A percentile compares a stretch with the other conserved stretches of the same genome.
Evolutionary conservation across 2,329 filamentous ascomycete genomes (phyloP).

Genomic region (Hymenoscyphus fructigenus): DNA sequence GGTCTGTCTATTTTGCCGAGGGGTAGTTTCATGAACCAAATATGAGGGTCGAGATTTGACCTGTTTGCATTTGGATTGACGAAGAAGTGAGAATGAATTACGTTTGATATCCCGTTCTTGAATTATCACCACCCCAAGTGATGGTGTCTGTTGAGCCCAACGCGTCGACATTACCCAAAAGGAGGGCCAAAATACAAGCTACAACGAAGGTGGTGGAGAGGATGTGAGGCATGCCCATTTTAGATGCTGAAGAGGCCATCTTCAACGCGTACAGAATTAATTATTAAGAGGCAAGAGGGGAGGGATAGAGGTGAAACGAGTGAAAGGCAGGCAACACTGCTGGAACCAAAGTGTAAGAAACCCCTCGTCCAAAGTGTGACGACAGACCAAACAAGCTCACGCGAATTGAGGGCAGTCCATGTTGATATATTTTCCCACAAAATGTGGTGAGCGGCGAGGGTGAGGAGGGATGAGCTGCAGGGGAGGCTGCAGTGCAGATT

Average conservation of each 20-base stretch:
- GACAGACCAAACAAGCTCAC: not conserved
- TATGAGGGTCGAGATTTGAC: too few species aligned
- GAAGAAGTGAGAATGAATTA: conserved; percentile 34
- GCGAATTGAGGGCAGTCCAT: not conserved
- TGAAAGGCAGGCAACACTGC: conserved; percentile 3
- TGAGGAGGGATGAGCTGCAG: not conserved
- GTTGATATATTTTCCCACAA: not conserved
- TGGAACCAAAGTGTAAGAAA: not conserved
- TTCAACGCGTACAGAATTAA: not conserved
- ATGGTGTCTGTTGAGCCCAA: conserved; percentile 42
- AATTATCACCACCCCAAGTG: conserved; percentile 59
- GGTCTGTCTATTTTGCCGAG: not conserved
- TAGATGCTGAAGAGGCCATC: conserved; percentile 8
- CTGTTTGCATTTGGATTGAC: too few species aligned
- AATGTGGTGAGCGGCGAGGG: not conserved
- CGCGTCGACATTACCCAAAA: conserved; percentile 20
- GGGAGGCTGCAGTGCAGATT: conserved; percentile 4
- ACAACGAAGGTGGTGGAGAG: conserved; percentile 24
- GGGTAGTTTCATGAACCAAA: too few species aligned
- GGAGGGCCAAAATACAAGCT: conserved; percentile 18
- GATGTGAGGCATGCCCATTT: conserved; percentile 10
- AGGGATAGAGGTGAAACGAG: conserved; percentile 1
- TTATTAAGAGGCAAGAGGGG: not conserved
- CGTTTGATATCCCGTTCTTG: conserved; percentile 53
- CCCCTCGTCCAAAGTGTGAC: not conserved